Evolutionary conservation across 768 basidiomycete species (phyloP).

Genomic region (Mycena venus): DNA sequence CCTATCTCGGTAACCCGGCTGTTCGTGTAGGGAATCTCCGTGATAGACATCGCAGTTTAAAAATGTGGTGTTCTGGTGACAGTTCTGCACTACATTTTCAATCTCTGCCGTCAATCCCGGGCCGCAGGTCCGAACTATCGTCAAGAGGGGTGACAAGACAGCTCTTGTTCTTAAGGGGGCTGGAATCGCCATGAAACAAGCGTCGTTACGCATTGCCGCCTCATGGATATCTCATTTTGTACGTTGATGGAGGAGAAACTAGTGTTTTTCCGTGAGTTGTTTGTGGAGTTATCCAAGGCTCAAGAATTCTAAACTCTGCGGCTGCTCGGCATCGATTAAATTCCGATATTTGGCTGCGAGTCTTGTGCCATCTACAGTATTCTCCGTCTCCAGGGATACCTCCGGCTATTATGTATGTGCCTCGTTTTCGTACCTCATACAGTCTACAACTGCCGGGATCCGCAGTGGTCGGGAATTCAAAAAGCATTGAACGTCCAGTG

Average conservation of each 20-base stretch:
- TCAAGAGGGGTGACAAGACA: no score
- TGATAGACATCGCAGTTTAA: no score
- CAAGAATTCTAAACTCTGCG: background rate
- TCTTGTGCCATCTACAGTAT: background rate
- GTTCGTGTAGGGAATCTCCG: no score
- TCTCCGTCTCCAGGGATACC: background rate
- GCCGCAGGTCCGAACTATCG: no score
- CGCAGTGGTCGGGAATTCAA: no score
- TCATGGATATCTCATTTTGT: background rate
- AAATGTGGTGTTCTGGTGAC: no score
- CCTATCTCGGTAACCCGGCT: no score
- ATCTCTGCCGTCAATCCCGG: no score
- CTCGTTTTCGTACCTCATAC: no score
- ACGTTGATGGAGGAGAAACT: background rate
- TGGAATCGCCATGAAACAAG: background rate
- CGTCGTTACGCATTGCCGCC: background rate
- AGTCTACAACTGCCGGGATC: background rate
- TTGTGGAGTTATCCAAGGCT: background rate
- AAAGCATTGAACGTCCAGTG: background rate
- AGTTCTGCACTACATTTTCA: no score
- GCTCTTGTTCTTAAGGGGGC: slow-evolving; percentile 8
- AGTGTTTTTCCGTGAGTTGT: background rate
- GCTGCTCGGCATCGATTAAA: background rate
- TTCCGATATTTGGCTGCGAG: background rate
- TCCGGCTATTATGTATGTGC: background rate